Evolutionary conservation across 306 rosid species (phyloP).

Genomic region (Fragaria ananassa): DNA sequence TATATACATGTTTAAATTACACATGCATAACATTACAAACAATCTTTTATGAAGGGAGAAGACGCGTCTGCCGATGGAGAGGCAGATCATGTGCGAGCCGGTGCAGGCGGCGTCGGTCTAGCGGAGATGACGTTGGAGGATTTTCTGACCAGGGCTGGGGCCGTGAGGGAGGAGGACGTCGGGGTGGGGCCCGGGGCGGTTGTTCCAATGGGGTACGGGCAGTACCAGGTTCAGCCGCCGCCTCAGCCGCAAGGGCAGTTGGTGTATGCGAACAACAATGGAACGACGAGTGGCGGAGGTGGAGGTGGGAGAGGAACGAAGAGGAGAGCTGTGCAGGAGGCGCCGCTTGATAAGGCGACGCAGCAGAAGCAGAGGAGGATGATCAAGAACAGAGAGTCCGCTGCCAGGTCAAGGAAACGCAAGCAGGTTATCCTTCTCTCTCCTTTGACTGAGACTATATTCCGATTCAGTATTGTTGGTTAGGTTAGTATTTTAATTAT

Average conservation of each 20-base stretch:
- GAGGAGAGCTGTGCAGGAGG: constrained; percentile 58
- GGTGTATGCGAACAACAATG: constrained; percentile 25
- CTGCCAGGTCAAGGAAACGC: constrained; percentile 91
- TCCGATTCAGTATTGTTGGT: neutral
- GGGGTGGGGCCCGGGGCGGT: constrained; percentile 19
- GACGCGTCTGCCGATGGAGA: constrained; percentile 9
- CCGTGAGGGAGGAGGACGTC: constrained; percentile 54
- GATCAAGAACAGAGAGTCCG: constrained; percentile 91
- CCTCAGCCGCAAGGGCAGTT: constrained; percentile 16
- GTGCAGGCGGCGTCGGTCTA: constrained; percentile 2
- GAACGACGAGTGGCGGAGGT: constrained; percentile 22
- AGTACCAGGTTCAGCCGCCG: constrained; percentile 30
- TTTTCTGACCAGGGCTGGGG: constrained; percentile 53
- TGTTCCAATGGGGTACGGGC: constrained; percentile 35
- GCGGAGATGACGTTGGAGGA: constrained; percentile 61
- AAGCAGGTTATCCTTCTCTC: constrained; percentile 50
- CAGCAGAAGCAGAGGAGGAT: constrained; percentile 82
- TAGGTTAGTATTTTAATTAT: neutral
- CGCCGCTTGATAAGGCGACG: constrained; percentile 65
- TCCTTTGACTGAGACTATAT: neutral
- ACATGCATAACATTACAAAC: too few species aligned
- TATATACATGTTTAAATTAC: too few species aligned
- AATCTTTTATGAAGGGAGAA: constrained; percentile 14
- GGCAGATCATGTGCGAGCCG: constrained; percentile 18
- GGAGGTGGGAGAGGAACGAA: constrained; percentile 54